phyloP scores from a whole-genome alignment of 1,139 yeast species.

The Suhomyces choctaworum region DNA sequence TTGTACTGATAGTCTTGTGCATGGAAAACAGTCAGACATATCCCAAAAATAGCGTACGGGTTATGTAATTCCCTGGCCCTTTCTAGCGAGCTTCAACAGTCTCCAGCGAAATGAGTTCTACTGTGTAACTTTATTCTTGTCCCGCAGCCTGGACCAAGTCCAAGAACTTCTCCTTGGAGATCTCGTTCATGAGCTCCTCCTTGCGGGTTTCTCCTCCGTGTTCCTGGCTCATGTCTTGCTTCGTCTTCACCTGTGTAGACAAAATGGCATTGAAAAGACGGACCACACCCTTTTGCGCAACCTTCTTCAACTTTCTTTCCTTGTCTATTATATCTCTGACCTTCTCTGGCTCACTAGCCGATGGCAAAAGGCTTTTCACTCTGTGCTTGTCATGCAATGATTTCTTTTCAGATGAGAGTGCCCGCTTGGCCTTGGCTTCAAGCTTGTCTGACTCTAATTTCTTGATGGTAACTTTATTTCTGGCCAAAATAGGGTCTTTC shows the following conservation, averaged over 20 bases:
- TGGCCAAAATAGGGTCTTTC: slow-evolving; percentile 84
- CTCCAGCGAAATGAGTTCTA: too few species aligned
- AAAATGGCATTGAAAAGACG: slow-evolving; percentile 87
- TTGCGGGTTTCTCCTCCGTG: slow-evolving; percentile 42
- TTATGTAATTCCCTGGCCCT: too few species aligned
- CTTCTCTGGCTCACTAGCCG: slow-evolving; percentile 50
- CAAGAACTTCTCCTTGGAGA: slow-evolving; percentile 85
- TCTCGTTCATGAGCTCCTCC: slow-evolving; percentile 70
- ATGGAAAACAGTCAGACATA: too few species aligned
- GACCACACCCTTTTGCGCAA: slow-evolving; percentile 94
- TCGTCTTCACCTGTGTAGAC: slow-evolving; percentile 72
- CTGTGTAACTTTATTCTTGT: slow-evolving; percentile 21
- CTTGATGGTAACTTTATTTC: slow-evolving; percentile 67
- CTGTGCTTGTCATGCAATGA: slow-evolving; percentile 67
- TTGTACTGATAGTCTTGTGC: too few species aligned
- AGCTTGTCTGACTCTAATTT: slow-evolving; percentile 78
- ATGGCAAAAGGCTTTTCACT: slow-evolving; percentile 65
- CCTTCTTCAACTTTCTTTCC: slow-evolving; percentile 73
- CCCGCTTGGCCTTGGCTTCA: slow-evolving; percentile 79
- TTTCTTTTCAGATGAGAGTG: slow-evolving; percentile 70
- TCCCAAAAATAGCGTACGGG: too few species aligned
- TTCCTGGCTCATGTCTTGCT: slow-evolving; percentile 40
- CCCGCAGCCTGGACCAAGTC: slow-evolving; percentile 89
- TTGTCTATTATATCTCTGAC: slow-evolving; percentile 61
- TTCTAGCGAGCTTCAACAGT: too few species aligned